Conservation (phyloP, 306 rosid genomes). For the Coriaria nepalensis region DNA sequence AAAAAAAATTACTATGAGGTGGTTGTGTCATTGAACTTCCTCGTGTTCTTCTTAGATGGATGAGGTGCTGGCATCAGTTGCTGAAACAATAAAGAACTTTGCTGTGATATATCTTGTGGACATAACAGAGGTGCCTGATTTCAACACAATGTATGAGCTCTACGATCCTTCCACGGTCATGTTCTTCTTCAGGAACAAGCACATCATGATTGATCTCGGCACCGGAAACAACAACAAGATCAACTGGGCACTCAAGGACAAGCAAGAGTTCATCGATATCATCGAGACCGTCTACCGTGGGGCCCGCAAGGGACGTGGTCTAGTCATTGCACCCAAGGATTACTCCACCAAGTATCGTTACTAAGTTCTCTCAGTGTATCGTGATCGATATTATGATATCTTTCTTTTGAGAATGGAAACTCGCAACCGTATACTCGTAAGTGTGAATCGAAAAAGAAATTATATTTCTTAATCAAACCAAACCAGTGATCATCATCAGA, state of each 20-base stretch:
- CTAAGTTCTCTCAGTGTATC: slow-evolving; percentile 14
- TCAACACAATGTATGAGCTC: slow-evolving; percentile 89
- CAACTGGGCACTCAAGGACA: slow-evolving; percentile 95
- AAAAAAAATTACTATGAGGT: no score
- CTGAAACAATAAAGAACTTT: slow-evolving; percentile 78
- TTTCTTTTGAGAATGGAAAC: no score
- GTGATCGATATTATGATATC: no score
- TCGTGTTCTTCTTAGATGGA: slow-evolving; percentile 47
- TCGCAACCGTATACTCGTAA: no score
- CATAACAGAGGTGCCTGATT: slow-evolving; percentile 94
- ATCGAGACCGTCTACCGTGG: slow-evolving; percentile 79
- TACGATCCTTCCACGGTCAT: slow-evolving; percentile 85
- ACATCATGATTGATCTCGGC: slow-evolving; percentile 96
- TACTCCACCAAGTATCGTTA: slow-evolving; percentile 94
- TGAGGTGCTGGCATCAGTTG: slow-evolving; percentile 79
- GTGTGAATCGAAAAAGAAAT: no score
- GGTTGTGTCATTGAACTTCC: no score
- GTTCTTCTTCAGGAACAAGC: slow-evolving; percentile 96
- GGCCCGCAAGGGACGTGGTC: slow-evolving; percentile 87
- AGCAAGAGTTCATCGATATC: slow-evolving; percentile 88
- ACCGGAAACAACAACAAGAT: slow-evolving; percentile 98
- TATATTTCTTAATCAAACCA: no score
- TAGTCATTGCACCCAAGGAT: slow-evolving; percentile 91
- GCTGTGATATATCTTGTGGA: slow-evolving; percentile 90
- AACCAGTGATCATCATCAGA: no score